phyloP scores from a whole-genome alignment of 2,329 filamentous ascomycete genomes.

The Exophiala alcalophila region DNA sequence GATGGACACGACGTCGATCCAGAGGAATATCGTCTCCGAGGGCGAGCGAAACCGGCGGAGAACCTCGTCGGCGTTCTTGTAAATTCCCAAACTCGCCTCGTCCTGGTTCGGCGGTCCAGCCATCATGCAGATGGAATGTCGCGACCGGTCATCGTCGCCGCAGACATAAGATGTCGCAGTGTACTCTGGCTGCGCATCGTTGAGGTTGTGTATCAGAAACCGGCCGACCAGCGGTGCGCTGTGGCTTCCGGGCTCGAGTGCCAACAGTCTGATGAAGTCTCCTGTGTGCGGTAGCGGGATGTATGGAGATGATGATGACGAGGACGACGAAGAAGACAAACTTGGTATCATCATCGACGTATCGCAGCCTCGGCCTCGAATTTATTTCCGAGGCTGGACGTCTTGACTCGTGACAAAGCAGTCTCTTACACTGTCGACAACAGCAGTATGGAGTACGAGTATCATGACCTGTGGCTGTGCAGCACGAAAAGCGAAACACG shows the following conservation, averaged over 20 bases:
- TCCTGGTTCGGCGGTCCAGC: too few relatives aligned
- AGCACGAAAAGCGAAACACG: too few relatives aligned
- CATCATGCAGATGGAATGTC: constrained; percentile 4
- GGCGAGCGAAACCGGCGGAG: constrained; percentile 11
- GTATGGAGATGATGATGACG: constrained; percentile 5
- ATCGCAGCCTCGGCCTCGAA: too few relatives aligned
- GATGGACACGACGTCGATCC: constrained; percentile 16
- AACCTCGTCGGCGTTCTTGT: constrained; percentile 18
- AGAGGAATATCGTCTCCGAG: constrained; percentile 3
- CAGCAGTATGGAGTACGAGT: too few relatives aligned
- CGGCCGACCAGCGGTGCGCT: constrained; percentile 4
- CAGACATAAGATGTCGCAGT: constrained; percentile 17
- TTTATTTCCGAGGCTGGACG: too few relatives aligned
- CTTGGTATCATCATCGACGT: too few relatives aligned
- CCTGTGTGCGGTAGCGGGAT: constrained; percentile 8
- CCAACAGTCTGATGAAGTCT: constrained; percentile 12
- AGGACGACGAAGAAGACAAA: too few relatives aligned
- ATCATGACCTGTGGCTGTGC: too few relatives aligned
- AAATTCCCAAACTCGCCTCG: constrained; percentile 14
- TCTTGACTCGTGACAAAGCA: too few relatives aligned
- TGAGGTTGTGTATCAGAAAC: constrained; percentile 14
- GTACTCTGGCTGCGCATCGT: constrained; percentile 7
- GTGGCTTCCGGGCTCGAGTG: constrained; percentile 6
- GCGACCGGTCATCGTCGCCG: constrained; percentile 10
- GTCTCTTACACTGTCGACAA: too few relatives aligned